Evolutionary conservation across 2,329 filamentous ascomycete genomes (phyloP).

Genomic region (Trichoderma koningii): DNA sequence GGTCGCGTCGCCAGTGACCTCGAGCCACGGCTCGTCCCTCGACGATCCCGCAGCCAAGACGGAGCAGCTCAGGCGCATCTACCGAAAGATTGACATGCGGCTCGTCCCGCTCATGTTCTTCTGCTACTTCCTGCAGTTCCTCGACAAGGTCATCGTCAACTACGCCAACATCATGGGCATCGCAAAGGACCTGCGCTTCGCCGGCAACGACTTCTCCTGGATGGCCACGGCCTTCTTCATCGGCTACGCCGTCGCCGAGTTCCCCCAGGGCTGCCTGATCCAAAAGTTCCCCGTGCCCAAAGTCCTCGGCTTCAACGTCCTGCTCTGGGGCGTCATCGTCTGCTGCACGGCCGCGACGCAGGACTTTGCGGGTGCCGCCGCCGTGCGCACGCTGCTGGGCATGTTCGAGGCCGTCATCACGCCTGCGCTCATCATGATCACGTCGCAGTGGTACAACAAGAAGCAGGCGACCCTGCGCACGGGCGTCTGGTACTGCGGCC

Average conservation of each 20-base stretch:
- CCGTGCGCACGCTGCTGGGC: conserved; percentile 49
- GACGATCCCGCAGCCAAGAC: conserved; percentile 12
- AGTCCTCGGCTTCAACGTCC: conserved; percentile 40
- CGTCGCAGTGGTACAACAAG: conserved; percentile 45
- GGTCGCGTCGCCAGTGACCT: conserved; percentile 8
- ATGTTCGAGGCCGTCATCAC: conserved; percentile 52
- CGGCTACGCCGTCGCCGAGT: conserved; percentile 37
- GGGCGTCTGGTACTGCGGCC: conserved; percentile 40
- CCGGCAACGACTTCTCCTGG: conserved; percentile 39
- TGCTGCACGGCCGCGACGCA: conserved; percentile 47
- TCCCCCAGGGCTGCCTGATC: conserved; percentile 37
- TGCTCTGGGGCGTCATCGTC: conserved; percentile 43
- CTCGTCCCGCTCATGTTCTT: conserved; percentile 36
- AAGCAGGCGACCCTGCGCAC: conserved; percentile 50
- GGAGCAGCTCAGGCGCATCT: conserved; percentile 27
- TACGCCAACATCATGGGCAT: conserved; percentile 40
- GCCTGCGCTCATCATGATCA: conserved; percentile 54
- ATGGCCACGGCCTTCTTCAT: conserved; percentile 39
- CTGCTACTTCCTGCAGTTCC: conserved; percentile 36
- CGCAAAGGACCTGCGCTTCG: conserved; percentile 36
- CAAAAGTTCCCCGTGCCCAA: conserved; percentile 41
- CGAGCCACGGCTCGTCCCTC: conserved; percentile 6
- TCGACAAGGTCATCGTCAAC: conserved; percentile 37
- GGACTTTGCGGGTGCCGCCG: conserved; percentile 46
- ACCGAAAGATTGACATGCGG: conserved; percentile 34